Evolutionary conservation across 805 yeast genomes (phyloP).

Genomic region (Teunomyces kruisii): DNA sequence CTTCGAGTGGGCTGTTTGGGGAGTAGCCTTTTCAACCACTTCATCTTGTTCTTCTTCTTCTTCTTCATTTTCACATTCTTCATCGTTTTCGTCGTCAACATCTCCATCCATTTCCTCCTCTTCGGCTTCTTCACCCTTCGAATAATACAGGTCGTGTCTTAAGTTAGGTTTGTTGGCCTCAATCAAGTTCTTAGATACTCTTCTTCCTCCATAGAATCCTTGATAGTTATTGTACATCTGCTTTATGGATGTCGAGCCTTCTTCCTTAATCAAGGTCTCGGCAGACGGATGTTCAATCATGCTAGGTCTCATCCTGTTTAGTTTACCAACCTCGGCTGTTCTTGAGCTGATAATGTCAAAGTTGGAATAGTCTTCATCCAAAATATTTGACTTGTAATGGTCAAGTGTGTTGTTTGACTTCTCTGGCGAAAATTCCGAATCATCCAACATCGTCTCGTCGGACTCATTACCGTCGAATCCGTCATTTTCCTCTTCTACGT

Average conservation of each 20-base stretch:
- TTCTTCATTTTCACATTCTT: background rate
- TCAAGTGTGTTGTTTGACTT: constrained; percentile 8
- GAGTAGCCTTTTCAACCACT: constrained; percentile 1
- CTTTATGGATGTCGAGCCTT: constrained; percentile 12
- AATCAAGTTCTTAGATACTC: constrained; percentile 9
- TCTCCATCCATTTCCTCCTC: background rate
- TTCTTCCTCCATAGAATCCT: constrained; percentile 10
- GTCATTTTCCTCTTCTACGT: constrained; percentile 23
- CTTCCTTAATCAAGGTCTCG: constrained; percentile 22
- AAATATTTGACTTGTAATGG: constrained; percentile 1
- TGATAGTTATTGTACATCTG: constrained; percentile 28
- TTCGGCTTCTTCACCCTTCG: background rate
- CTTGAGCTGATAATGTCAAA: constrained; percentile 28
- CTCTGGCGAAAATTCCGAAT: constrained; percentile 9
- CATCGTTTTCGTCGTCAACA: background rate
- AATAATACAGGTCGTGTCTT: constrained; percentile 6
- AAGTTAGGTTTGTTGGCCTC: constrained; percentile 13
- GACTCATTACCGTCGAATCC: constrained; percentile 16
- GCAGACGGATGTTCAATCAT: constrained; percentile 23
- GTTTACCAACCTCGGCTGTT: constrained; percentile 28
- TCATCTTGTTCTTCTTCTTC: background rate
- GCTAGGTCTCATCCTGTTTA: constrained; percentile 24
- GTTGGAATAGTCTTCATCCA: constrained; percentile 24
- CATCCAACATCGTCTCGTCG: constrained; percentile 21
- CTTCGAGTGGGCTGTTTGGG: constrained; percentile 7